Conservation (phyloP, 495 filamentous ascomycete species). For the Penicillium coprophilum region DNA sequence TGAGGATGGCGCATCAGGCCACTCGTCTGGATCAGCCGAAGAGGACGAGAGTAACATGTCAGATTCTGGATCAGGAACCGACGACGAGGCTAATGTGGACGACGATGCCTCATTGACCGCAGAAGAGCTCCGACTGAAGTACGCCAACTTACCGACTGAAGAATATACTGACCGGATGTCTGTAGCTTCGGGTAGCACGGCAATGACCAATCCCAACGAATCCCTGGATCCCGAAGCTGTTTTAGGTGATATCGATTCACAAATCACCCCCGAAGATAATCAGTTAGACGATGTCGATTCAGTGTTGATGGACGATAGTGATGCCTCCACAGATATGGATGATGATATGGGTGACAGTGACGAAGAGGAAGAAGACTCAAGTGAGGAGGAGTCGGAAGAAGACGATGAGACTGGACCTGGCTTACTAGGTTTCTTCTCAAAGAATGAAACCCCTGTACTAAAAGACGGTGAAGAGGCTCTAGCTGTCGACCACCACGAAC, state of each 20-base stretch:
- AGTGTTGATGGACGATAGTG: slow-evolving; percentile 67
- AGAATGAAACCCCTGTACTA: slow-evolving; percentile 43
- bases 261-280: slow-evolving; percentile 23
- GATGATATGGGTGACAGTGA: slow-evolving; percentile 75
- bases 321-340: slow-evolving; percentile 87
- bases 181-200: slow-evolving; percentile 24
- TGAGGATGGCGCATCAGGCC: slow-evolving; percentile 47
- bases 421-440: slow-evolving; percentile 65
- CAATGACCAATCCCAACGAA: slow-evolving; percentile 18
- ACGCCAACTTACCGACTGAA: slow-evolving; percentile 60
- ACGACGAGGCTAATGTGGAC: slow-evolving; percentile 49
- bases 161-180: slow-evolving; percentile 30
- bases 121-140: slow-evolving; percentile 77
- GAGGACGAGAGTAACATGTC: slow-evolving; percentile 75
- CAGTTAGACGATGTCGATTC: slow-evolving; percentile 67
- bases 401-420: slow-evolving; percentile 57
- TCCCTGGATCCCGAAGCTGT: slow-evolving; percentile 22
- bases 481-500: slow-evolving; percentile 25
- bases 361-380: slow-evolving; percentile 31
- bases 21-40: slow-evolving; percentile 37
- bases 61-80: slow-evolving; percentile 42
- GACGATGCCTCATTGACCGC: slow-evolving; percentile 75
- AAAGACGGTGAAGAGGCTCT: slow-evolving; percentile 30
- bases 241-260: slow-evolving; percentile 29
- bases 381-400: slow-evolving; percentile 41